These are phyloP conservation scores for Cymodocea nodosa DNA, from an alignment of 116 monocot species.

Conservation along the genomic window DNA sequence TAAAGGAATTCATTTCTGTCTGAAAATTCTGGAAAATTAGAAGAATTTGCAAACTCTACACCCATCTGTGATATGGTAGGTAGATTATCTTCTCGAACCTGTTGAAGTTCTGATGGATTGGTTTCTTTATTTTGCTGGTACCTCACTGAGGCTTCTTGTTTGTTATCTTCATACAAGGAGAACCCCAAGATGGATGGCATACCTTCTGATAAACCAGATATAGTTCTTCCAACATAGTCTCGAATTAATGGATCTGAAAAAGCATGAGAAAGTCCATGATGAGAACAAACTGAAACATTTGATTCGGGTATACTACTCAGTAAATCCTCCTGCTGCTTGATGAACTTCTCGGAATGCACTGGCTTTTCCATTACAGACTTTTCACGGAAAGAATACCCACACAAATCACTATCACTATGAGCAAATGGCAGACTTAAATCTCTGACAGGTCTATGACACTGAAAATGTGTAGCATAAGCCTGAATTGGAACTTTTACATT, in stretches of 20 bases:
- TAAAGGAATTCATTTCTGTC: conserved; percentile 8
- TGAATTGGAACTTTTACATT: conserved; percentile 14
- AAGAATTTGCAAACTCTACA: conserved; percentile 8
- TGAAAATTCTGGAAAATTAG: conserved; percentile 19
- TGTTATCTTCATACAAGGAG: conserved; percentile 10
- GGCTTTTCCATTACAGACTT: conserved; percentile 22
- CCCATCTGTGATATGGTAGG: conserved; percentile 5
- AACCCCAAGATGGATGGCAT: conserved; percentile 6
- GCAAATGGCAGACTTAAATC: conserved; percentile 14
- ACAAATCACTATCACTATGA: conserved; percentile 27
- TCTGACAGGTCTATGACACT: conserved; percentile 17
- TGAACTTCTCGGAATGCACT: conserved; percentile 43
- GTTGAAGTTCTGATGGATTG: conserved; percentile 9
- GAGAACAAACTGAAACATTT: conserved; percentile 21
- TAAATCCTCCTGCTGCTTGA: conserved; percentile 18
- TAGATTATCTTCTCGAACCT: conserved; percentile 3
- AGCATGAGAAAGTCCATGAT: conserved; percentile 46
- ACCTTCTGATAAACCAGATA: conserved; percentile 10
- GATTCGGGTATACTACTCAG: conserved; percentile 14
- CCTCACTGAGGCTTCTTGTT: conserved; percentile 9
- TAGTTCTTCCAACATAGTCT: conserved; percentile 13
- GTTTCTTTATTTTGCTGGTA: conserved; percentile 15
- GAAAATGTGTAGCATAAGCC: conserved; percentile 10
- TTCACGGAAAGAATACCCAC: conserved; percentile 20
- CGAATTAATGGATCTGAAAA: conserved; percentile 60